Evolutionary conservation across 805 yeast species (phyloP), one percentile per base, ranked within the genome.

Genomic region (Vanderwaltozyma yarrowii): DNA sequence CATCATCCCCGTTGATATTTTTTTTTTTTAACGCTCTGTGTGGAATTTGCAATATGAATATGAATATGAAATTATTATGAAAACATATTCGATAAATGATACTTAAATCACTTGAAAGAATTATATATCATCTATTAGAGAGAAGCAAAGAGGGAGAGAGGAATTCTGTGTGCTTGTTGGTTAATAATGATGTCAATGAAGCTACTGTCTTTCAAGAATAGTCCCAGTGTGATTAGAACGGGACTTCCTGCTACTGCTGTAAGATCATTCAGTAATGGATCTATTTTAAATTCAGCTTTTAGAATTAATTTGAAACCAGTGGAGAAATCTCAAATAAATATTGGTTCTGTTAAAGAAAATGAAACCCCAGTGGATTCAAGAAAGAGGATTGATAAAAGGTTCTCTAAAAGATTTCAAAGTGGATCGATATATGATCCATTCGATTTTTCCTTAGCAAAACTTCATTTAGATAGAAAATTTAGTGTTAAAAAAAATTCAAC

Each of bases 371-470:
- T 24, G 4, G 30, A 27, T 5, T 5, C 5, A 7, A 34, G 16
- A 15, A 46, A 41, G 25, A 39, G 42, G 1, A 29, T 45, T 17
- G 47, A 43, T 20, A 38, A 41, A 44, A 50, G 37, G 50, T 65
- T 36, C 60, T 59, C 69, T 26, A 70, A 65, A 51, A 68, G 60
- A 39, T 76, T 80, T 54, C 63, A 57, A 13, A 61, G 62, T 4
- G 75, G 74, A 34, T 62, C 71, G 4, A 71, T 75, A 0, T 86
- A 86, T 54, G 89, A 82, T 49, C 92, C 95, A 36, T 80, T 78
- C 60, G 94, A 84, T 58, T 84, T 85, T 49, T 73, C 83, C 23
- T 59, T 75, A 51, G 74, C 78, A 33, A 74, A 71, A 47, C 50
- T 74, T 28, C 65, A 69, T 43, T 70, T 75, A 47, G 78, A 74